Conservation (phyloP, 169 alveolate genomes). For the Plasmodium reichenowi region DNA sequence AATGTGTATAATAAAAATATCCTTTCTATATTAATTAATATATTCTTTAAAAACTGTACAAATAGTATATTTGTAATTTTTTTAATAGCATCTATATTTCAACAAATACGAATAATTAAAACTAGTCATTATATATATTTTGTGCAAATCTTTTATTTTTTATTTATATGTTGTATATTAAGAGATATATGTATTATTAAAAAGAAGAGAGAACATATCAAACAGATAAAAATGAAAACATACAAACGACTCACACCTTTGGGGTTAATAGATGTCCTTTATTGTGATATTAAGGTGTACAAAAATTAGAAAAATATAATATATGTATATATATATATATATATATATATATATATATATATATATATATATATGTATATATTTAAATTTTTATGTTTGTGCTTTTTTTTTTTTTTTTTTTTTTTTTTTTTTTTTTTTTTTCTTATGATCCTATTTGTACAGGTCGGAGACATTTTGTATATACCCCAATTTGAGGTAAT, state of each 20-base stretch:
- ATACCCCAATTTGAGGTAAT: constrained; percentile 31
- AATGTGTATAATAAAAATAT: constrained; percentile 11
- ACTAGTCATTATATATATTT: constrained; percentile 18
- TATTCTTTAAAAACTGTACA: constrained; percentile 2
- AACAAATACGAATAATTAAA: constrained; percentile 10
- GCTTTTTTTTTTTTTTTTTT: not conserved
- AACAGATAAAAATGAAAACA: not conserved
- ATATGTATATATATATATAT: not conserved
- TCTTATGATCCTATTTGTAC: not conserved
- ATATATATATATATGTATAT: not conserved
- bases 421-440: not conserved
- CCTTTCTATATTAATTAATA: constrained; percentile 6
- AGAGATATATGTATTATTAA: constrained; percentile 15
- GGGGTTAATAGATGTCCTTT: constrained; percentile 23
- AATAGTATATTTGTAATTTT: constrained; percentile 11
- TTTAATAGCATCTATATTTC: constrained; percentile 15
- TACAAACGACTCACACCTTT: constrained; percentile 38
- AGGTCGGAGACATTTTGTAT: constrained; percentile 57
- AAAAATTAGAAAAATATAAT: constrained; percentile 2
- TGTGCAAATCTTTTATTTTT: constrained; percentile 9
- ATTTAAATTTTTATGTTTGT: not conserved
- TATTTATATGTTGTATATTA: constrained; percentile 9
- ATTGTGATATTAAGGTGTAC: constrained; percentile 13
- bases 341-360: constrained; percentile 1
- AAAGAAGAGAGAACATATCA: not conserved